These are phyloP conservation scores for Mrakia hoshinonis DNA, from an alignment of 768 basidiomycete genomes.

Conservation along the genomic window DNA sequence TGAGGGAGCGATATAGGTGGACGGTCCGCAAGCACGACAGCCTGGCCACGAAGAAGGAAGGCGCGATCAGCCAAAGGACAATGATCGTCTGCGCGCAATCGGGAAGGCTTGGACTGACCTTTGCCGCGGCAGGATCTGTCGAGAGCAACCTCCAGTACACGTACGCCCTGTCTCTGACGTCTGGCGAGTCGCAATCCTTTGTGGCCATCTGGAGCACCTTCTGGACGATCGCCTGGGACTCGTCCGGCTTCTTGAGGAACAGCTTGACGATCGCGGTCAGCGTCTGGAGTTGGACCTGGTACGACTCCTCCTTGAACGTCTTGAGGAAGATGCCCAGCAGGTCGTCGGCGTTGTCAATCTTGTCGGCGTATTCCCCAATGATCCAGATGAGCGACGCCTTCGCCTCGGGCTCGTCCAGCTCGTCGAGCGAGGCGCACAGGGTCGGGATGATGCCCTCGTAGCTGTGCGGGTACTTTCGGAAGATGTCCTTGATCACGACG, in stretches of 20 bases:
- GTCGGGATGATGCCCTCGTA: conserved; percentile 94
- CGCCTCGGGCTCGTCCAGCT: conserved; percentile 87
- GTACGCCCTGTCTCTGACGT: conserved; percentile 92
- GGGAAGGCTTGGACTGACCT: conserved; percentile 48
- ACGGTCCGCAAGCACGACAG: conserved; percentile 79
- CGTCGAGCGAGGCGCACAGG: conserved; percentile 83
- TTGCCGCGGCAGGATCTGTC: conserved; percentile 89
- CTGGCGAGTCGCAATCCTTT: conserved; percentile 92
- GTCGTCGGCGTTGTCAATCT: conserved; percentile 93
- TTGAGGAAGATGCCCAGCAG: conserved; percentile 83
- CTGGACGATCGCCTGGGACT: conserved; percentile 85
- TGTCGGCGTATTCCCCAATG: conserved; percentile 87
- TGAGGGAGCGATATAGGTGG: conserved; percentile 90
- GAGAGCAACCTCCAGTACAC: conserved; percentile 95
- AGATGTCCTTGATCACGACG: conserved; percentile 96
- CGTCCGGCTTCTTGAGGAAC: conserved; percentile 88
- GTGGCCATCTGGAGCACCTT: conserved; percentile 87
- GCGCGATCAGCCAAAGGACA: conserved; percentile 10
- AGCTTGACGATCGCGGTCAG: conserved; percentile 94
- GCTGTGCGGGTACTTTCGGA: conserved; percentile 89
- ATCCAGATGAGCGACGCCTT: conserved; percentile 99
- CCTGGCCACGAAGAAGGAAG: conserved; percentile 40
- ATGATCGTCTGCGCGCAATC: neutral
- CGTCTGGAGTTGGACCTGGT: conserved; percentile 54
- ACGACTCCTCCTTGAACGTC: conserved; percentile 84